A percentile compares a stretch with the other conserved stretches of the same genome.
Conservation (phyloP, 371 early-diverging fungal genomes). For the Actinomortierella ambigua region DNA sequence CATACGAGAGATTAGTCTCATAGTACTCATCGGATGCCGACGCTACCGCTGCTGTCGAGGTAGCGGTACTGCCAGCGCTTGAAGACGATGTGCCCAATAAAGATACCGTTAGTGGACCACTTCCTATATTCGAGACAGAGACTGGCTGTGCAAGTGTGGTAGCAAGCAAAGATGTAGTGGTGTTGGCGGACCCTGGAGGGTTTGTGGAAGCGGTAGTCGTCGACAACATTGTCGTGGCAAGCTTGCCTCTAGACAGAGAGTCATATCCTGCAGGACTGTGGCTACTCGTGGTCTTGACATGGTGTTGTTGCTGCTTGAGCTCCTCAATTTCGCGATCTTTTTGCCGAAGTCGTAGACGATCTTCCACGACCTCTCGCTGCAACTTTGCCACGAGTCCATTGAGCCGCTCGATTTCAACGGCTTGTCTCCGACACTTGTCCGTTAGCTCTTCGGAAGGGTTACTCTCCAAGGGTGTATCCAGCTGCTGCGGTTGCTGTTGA, state of each 20-base stretch:
- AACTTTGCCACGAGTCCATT: conserved; percentile 31
- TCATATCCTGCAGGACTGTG: conserved; percentile 13
- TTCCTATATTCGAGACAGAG: no score
- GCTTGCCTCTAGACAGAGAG: neutral
- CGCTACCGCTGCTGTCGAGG: no score
- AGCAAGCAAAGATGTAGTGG: no score
- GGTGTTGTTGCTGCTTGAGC: conserved; percentile 12
- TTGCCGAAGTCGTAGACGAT: conserved; percentile 28
- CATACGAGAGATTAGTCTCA: conserved; percentile 15
- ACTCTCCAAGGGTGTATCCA: no score
- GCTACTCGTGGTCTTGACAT: conserved; percentile 2
- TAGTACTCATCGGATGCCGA: neutral
- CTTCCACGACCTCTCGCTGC: conserved; percentile 29
- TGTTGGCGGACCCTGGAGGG: no score
- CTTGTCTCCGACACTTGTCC: conserved; percentile 10
- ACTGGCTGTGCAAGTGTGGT: no score
- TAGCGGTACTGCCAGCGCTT: no score
- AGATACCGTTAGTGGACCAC: no score
- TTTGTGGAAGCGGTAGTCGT: no score
- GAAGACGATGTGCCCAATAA: no score
- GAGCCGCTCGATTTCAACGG: conserved; percentile 28
- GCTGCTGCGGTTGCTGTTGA: no score
- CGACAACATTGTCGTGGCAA: neutral
- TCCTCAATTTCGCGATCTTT: conserved; percentile 36
- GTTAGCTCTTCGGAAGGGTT: no score